Percentiles rank a stretch among this genome's conserved stretches.
phyloP scores from a whole-genome alignment of 345 rosid genomes.

The Anacardium occidentale region DNA sequence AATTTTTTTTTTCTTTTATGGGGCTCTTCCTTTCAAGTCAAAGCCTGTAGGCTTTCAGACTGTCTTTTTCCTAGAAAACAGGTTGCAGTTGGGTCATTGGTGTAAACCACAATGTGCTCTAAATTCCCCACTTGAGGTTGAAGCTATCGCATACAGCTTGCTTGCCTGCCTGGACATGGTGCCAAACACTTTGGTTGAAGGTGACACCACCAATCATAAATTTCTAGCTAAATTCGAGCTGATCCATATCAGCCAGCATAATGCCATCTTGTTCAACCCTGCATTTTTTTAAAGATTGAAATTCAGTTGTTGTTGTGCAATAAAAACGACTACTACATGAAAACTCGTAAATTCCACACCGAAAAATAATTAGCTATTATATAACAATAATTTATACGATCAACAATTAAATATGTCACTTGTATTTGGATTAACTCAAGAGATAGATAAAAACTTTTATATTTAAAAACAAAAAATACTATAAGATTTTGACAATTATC shows the following conservation, averaged over 20 bases:
- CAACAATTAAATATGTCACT: too few species aligned
- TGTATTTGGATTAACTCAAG: too few species aligned
- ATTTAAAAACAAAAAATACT: too few species aligned
- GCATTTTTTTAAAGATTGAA: too few species aligned
- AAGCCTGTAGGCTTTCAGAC: neutral
- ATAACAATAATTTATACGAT: too few species aligned
- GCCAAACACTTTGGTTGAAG: neutral
- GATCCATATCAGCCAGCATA: neutral
- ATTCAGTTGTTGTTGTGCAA: too few species aligned
- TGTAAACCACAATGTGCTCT: neutral
- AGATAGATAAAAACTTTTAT: too few species aligned
- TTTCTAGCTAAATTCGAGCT: neutral
- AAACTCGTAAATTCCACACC: too few species aligned
- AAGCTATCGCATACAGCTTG: slow-evolving; percentile 6
- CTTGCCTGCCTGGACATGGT: neutral
- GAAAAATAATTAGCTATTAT: too few species aligned
- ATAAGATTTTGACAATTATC: too few species aligned
- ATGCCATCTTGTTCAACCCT: neutral
- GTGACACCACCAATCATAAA: slow-evolving; percentile 9
- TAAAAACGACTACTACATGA: too few species aligned
- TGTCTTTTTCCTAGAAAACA: neutral
- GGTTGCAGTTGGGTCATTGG: neutral
- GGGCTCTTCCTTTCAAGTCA: neutral
- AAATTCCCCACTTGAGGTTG: neutral
- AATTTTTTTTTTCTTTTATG: too few species aligned